Conservation (phyloP, 2,329 filamentous ascomycete genomes). For the Fusarium pseudoanthophilum region DNA sequence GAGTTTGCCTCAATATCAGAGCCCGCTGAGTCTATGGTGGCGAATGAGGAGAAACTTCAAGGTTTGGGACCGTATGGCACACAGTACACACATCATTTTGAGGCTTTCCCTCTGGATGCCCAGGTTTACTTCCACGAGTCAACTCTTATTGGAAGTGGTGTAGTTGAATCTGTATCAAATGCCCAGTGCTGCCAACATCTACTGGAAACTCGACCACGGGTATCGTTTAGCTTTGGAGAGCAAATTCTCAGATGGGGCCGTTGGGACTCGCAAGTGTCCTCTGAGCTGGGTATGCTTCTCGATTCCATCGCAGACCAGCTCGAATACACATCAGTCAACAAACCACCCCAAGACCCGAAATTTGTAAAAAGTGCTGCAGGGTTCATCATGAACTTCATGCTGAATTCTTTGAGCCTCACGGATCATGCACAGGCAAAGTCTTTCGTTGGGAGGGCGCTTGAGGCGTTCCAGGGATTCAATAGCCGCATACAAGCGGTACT, state of each 20-base stretch:
- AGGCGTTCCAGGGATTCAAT: slow-evolving; percentile 56
- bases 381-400: slow-evolving; percentile 62
- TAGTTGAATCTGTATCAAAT: slow-evolving; percentile 55
- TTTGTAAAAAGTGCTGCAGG: slow-evolving; percentile 48
- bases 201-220: slow-evolving; percentile 46
- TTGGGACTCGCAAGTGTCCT: slow-evolving; percentile 69
- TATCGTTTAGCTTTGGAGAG: slow-evolving; percentile 59
- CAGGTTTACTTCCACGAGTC: slow-evolving; percentile 69
- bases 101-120: slow-evolving; percentile 66
- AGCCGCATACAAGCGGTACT: slow-evolving; percentile 43
- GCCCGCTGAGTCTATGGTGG: slow-evolving; percentile 9
- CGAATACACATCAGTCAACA: slow-evolving; percentile 23
- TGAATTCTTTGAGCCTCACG: slow-evolving; percentile 55
- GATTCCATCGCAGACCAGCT: slow-evolving; percentile 66
- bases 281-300: slow-evolving; percentile 69
- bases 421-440: slow-evolving; percentile 50
- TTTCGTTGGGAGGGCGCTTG: slow-evolving; percentile 57
- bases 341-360: slow-evolving; percentile 18
- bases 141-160: slow-evolving; percentile 67
- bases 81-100: slow-evolving; percentile 70
- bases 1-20: slow-evolving; percentile 18
- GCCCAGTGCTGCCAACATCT: slow-evolving; percentile 45
- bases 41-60: slow-evolving; percentile 50
- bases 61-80: slow-evolving; percentile 71
- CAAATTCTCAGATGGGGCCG: slow-evolving; percentile 63